Evolutionary conservation across 208 protist species (phyloP), one percentile per base, ranked within the genome.

Genomic region (Tritrichomonas musculus): DNA sequence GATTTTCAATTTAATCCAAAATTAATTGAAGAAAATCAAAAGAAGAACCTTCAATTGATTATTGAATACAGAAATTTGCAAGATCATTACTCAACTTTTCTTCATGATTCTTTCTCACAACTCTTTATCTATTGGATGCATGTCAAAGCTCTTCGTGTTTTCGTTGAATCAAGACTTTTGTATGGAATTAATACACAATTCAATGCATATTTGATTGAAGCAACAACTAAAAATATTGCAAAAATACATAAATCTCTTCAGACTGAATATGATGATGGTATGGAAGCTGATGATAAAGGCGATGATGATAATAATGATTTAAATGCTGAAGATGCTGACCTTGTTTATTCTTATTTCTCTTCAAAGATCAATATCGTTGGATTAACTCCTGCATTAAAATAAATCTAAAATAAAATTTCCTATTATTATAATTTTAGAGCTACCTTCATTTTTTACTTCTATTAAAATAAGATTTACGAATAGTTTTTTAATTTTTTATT

Each of bases 111-210:
- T 17, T 88, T 88, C 47, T 57, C 77, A 22, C 77, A 88, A 5
- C 13, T 88, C 9, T 25, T 47, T 20, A 36, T 50, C 8, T 25
- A 33, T 20, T 88, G 77, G 77, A 53, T 50, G 14, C 77, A 88
- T 30, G 39, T 88, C n/a, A 44, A 47, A 53, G 77, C 77, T 39
- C 41, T 88, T 36, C 41, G 77, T 20, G 47, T 88, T 39, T 88
- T 88, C 77, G 77, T 57, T 57, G 77, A 88, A 88, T 88, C 77
- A 41, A 88, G 27, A 60, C 77, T 88, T 88, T n/a, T 88, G 5
- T 88, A 88, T 17, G 77, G 77, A 53, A 88, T 88, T 88, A 13
- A 13, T 57, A 20, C 77, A 4, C n/a, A 88, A 17, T 88, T 88
- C 77, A 0, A 50, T 0, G 77, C 77, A 9, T 88, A 41, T 27